Evolutionary conservation across 1,284 basidiomycete genomes (phyloP), one percentile per base, ranked within the genome.

Genomic region (Chiua sp.): DNA sequence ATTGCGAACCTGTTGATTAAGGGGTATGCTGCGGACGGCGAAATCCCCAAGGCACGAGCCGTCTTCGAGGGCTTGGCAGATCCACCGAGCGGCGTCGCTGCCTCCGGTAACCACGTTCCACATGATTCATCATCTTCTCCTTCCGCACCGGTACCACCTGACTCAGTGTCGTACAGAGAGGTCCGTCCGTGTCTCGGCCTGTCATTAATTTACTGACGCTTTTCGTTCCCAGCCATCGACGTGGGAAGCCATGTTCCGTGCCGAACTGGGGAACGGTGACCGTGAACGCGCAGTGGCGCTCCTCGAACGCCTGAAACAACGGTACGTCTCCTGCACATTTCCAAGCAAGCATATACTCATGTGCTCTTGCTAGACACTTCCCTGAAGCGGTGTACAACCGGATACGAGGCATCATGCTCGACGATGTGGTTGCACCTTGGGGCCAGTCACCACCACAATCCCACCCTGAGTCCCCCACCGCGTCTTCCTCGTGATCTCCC

Each of bases 191-290:
- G n/a, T 75, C 71, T 26, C 50, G 13, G 18, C 8, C 7, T 42
- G 26, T 50, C 15, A 20, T 37, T 37, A 51, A 59, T 23, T 49
- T n/a, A 42, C 56, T 56, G 53, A 59, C 20, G 44, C 47, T 32
- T 35, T 7, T 55, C 51, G 51, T 62, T 46, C 10, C 3, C 67
- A 93, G 88, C 90, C 92, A 20, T 93, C 92, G 47, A 93, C 93
- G 1, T 96, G 93, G 89, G 95, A 98, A 73, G 87, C 87, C 7
- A 99, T 99, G 95, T 90, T 99, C 64, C 87, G 93, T 23, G 93
- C 93, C 5, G 98, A 99, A 75, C 80, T 98, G 12, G 86, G 86
- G 20, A 85, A 83, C 53, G 94, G 94, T 12, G 84, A 94, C 65
- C 84, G 85, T 20, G 85, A 88, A 47, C 79, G 82, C 16, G 96